Evolutionary conservation across 1,284 basidiomycete species (phyloP).

Genomic region (Moniliella sp.): DNA sequence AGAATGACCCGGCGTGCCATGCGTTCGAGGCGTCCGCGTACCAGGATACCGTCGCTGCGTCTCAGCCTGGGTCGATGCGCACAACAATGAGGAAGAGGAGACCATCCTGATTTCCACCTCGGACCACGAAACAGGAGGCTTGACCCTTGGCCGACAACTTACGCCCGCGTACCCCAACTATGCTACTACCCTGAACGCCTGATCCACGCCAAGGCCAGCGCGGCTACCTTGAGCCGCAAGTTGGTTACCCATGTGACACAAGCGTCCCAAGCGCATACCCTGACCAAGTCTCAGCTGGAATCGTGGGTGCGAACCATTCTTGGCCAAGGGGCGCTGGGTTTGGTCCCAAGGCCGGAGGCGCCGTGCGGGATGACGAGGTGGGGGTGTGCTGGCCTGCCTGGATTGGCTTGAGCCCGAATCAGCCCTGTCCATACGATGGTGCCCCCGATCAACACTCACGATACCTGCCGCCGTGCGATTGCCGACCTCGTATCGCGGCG

Average conservation of each 20-base stretch:
- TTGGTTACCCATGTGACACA: conserved; percentile 10
- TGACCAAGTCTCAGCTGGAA: too few species aligned
- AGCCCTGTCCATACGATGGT: conserved; percentile 3
- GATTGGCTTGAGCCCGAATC: conserved; percentile 7
- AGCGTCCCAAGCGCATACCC: too few species aligned
- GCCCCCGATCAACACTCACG: not conserved
- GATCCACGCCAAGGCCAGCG: conserved; percentile 28
- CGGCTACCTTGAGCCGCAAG: conserved; percentile 18
- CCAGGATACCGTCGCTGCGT: conserved; percentile 31
- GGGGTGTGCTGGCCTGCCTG: too few species aligned
- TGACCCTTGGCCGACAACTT: conserved; percentile 34
- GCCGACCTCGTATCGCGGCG: conserved; percentile 15
- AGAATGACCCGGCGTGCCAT: conserved; percentile 21
- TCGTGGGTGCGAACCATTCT: too few species aligned
- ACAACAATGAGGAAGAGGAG: conserved; percentile 18
- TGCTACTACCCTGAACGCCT: conserved; percentile 34
- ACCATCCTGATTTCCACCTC: conserved; percentile 33
- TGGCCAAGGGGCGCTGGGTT: conserved; percentile 5
- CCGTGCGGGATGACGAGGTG: conserved; percentile 15
- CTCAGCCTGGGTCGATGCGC: conserved; percentile 20
- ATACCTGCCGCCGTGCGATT: conserved; percentile 5
- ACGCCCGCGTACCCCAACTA: conserved; percentile 24
- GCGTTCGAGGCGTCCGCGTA: conserved; percentile 33
- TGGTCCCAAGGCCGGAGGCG: conserved; percentile 4
- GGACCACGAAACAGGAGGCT: conserved; percentile 36